Evolutionary conservation across 1,284 basidiomycete genomes (phyloP).

Genomic region (Cryptococcus sp.): DNA sequence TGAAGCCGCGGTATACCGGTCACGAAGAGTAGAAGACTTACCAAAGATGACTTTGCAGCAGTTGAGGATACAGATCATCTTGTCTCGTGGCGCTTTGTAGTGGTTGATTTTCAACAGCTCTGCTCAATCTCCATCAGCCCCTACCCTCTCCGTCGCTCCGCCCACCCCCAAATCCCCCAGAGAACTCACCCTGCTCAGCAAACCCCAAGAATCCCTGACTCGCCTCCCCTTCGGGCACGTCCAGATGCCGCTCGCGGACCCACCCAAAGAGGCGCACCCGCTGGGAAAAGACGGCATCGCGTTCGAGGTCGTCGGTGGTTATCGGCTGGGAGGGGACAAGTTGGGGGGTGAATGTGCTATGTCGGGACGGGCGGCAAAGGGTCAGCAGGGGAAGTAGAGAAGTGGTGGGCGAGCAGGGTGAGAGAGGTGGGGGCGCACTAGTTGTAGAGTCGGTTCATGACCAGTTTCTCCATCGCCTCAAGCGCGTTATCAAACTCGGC

Average conservation of each 20-base stretch:
- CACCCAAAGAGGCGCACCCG: slow-evolving; percentile 89
- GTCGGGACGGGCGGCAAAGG: slow-evolving; percentile 5
- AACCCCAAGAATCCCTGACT: slow-evolving; percentile 84
- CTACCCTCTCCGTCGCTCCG: not conserved
- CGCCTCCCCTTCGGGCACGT: slow-evolving; percentile 58
- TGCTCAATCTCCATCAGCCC: slow-evolving; percentile 39
- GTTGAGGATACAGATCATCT: slow-evolving; percentile 95
- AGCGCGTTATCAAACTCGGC: slow-evolving; percentile 92
- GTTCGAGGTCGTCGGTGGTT: slow-evolving; percentile 91
- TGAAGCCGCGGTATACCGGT: not conserved
- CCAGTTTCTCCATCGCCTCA: slow-evolving; percentile 99
- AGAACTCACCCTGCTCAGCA: slow-evolving; percentile 77
- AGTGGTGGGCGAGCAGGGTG: not conserved
- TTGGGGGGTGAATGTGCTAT: slow-evolving; percentile 84
- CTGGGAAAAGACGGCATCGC: slow-evolving; percentile 84
- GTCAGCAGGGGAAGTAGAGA: slow-evolving; percentile 4
- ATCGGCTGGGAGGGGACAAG: slow-evolving; percentile 65
- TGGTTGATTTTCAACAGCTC: slow-evolving; percentile 96
- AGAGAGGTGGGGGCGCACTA: slow-evolving; percentile 60
- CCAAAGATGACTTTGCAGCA: slow-evolving; percentile 99
- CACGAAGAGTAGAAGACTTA: slow-evolving; percentile 46
- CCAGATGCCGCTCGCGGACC: slow-evolving; percentile 84
- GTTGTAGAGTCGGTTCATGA: slow-evolving; percentile 96
- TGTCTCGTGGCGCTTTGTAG: slow-evolving; percentile 97
- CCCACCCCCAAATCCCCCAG: not conserved